Evolutionary conservation across 768 basidiomycete species (phyloP).

Genomic region (Tulasnella calospora): DNA sequence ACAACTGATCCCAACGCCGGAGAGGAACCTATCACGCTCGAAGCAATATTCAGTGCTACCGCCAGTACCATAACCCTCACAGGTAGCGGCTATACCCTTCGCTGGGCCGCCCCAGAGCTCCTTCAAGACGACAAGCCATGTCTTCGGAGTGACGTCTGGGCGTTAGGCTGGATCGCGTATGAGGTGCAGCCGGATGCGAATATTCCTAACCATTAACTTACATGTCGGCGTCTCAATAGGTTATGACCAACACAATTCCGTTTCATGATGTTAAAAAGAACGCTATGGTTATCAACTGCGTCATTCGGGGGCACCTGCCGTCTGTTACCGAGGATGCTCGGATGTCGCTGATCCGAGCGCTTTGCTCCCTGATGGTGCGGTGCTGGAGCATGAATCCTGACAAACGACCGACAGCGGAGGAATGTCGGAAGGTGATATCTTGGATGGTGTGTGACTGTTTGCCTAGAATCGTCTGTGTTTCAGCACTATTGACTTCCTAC

Average conservation of each 20-base stretch:
- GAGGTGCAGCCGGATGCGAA: neutral
- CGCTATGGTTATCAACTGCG: neutral
- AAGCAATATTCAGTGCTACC: neutral
- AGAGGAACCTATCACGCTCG: neutral
- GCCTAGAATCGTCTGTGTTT: no score
- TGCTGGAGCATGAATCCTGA: neutral
- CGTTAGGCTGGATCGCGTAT: neutral
- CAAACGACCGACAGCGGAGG: neutral
- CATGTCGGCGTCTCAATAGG: neutral
- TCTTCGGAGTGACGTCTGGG: neutral
- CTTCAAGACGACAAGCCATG: neutral
- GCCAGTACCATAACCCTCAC: neutral
- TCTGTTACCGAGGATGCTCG: neutral
- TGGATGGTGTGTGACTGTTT: neutral
- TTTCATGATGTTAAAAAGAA: neutral
- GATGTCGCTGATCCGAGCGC: neutral
- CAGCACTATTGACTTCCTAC: no score
- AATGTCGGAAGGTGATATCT: neutral
- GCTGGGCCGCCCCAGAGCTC: neutral
- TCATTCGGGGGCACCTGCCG: neutral
- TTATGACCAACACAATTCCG: neutral
- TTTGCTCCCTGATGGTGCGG: neutral
- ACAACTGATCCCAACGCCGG: neutral
- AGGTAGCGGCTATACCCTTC: neutral
- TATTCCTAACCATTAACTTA: neutral